These are phyloP conservation scores for Fusarium torreyae DNA, from an alignment of 2,329 filamentous ascomycete species.

Conservation along the genomic window DNA sequence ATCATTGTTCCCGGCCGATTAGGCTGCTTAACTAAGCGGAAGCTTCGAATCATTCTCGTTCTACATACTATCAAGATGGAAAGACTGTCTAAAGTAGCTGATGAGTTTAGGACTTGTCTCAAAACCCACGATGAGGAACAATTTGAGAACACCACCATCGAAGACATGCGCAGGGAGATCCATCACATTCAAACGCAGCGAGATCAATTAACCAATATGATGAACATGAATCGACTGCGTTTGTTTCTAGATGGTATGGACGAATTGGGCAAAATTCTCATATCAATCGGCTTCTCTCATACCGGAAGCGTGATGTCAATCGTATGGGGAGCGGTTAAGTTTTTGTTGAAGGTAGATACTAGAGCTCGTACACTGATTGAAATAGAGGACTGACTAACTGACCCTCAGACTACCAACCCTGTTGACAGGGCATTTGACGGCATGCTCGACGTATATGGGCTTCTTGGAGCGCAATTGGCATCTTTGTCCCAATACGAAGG, in stretches of 20 bases:
- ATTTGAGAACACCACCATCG: not conserved
- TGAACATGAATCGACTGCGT: slow-evolving; percentile 17
- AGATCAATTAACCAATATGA: not conserved
- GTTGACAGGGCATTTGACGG: slow-evolving; percentile 14
- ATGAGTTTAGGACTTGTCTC: not conserved
- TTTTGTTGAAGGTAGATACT: not conserved
- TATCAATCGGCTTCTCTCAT: not conserved
- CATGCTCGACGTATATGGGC: slow-evolving; percentile 6
- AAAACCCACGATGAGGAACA: slow-evolving; percentile 7
- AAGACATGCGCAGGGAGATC: not conserved
- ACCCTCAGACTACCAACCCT: not conserved
- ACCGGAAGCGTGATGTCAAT: not conserved
- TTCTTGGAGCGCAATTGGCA: not conserved
- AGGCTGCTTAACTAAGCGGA: too few relatives aligned
- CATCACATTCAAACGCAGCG: not conserved
- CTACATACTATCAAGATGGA: not conserved
- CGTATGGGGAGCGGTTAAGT: slow-evolving; percentile 2
- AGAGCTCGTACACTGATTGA: too few relatives aligned
- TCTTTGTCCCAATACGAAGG: not conserved
- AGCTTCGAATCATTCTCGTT: not conserved
- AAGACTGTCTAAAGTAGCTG: not conserved
- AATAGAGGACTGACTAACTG: accelerated
- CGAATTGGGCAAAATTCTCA: not conserved
- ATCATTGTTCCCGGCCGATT: too few relatives aligned
- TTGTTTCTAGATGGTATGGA: slow-evolving; percentile 13